Base-by-base conservation (phyloP, 1,284 basidiomycete species). In the Sanguinoderma infundibulare region DNA sequence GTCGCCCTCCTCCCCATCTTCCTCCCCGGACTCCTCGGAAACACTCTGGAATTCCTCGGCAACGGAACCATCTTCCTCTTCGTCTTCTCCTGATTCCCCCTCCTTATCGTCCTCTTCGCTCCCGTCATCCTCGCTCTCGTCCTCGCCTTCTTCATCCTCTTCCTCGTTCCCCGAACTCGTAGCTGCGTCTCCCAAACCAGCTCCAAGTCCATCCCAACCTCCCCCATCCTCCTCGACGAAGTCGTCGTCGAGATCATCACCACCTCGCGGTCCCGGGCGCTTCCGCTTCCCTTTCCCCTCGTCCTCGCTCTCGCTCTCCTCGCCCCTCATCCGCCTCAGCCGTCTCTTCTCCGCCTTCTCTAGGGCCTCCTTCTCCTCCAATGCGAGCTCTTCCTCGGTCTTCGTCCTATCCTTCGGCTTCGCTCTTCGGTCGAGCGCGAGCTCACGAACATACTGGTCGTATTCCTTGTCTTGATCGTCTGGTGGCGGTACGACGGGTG, bases 401-500 rank as follows among this genome's bases (percentile, higher is more conserved):
- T 98, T 98, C 42, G 95, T 95, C 59, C 98, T 82, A 73, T 99
- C 94, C 72, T 96, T 98, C 1, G 98, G 94, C 71, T 96, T 94
- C 8, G 97, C 94, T 3, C 98, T 87, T 67, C 92, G 88, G 61
- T 99, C 98, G 70, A 96, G 98, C 0, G 92, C 96, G 34, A 99
- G 86, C 67, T 96, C 92, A 39, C 94, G 90, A 3, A 99, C 96
- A 68, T 91, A 90, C 66, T 92, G 89, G 76, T 99, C 98, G 71
- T 99, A 99, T 67, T 91, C 84, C 46, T 79, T 83, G 73, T 78
- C 80, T 24, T 58, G 34, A 17, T 63, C 60, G 1, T 64, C 67
- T 1, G 59, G 40, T 5, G 57, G 59, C 14, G 62, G 46, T 3
- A 49, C 52, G 0, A 54, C 30, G 8, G 59, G 49, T 39, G 54